Evolutionary conservation across 441 rosid genomes (phyloP), one percentile per base, ranked within the genome.

Genomic region (Codiaeum variegatum): DNA sequence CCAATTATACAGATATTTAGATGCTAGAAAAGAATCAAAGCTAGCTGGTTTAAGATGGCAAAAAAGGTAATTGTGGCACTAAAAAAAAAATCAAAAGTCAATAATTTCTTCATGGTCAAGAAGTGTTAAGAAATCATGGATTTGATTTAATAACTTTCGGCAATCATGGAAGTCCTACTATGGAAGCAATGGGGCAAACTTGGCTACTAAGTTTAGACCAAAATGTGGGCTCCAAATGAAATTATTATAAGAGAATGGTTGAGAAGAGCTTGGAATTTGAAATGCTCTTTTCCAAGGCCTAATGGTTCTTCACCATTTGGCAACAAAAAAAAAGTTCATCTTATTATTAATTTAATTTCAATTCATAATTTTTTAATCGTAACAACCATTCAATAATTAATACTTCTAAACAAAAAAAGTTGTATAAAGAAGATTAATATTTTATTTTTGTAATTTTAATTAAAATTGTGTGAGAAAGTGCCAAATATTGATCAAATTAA

Each of bases 121-220:
- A 44, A 58, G 54, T 40, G 66, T 34, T n/a, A 55, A n/a, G n/a
- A n/a, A 67, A 52, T 52, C 58, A 0, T 8, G 10, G 23, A 0
- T 18, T n/a, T 61, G 56, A 19, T 51, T 40, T 40, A 40, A 40
- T 16, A 71, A 70, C 86, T 83, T 81, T 79, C 83, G 85, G 84
- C 74, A 69, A 64, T 44, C 15, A 60, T 61, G 80, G 75, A 71
- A 75, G 70, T 66, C 77, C 78, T 16, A 58, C 58, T 52, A 38
- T n/a, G 31, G 32, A 55, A 10, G 11, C 15, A n/a, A 52, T 52
- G 75, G 21, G 49, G 71, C 51, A 70, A 65, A 0, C 79, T 79
- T 83, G 76, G 85, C 77, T 70, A 77, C 81, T 56, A 83, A 81
- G 81, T 31, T 78, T 60, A 42, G 2, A 46, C 0, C 38, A 44